Evolutionary conservation across 768 basidiomycete genomes (phyloP).

Genomic region (Pleurotus eryngii): DNA sequence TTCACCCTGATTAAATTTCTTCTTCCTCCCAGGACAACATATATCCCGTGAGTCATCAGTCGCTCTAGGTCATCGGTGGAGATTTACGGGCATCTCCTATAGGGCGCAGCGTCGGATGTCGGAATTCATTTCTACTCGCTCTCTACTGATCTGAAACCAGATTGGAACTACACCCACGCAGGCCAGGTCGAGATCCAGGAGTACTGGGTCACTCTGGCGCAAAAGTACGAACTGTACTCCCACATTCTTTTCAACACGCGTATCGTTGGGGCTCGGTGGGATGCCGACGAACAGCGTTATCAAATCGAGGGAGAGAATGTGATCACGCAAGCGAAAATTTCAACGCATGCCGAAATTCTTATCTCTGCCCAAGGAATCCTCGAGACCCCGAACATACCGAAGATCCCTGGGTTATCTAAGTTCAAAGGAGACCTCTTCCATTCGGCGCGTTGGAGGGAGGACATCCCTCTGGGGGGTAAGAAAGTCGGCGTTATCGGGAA

Average conservation of each 20-base stretch:
- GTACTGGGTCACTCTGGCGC: conserved; percentile 39
- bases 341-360: conserved; percentile 41
- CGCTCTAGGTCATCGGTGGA: neutral
- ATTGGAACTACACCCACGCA: conserved; percentile 43
- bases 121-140: conserved; percentile 40
- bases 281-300: conserved; percentile 30
- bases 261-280: conserved; percentile 47
- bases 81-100: neutral
- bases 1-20: neutral
- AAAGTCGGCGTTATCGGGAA: conserved; percentile 58
- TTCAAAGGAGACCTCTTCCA: conserved; percentile 54
- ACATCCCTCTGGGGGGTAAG: conserved; percentile 39
- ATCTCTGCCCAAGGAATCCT: conserved; percentile 50
- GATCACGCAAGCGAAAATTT: conserved; percentile 24
- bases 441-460: conserved; percentile 45
- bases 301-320: conserved; percentile 31
- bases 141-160: conserved; percentile 43
- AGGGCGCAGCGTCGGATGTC: conserved; percentile 47
- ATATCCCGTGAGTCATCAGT: conserved; percentile 15
- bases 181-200: conserved; percentile 37
- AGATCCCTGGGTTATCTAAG: conserved; percentile 27
- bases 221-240: conserved; percentile 38
- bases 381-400: conserved; percentile 37
- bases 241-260: conserved; percentile 40
- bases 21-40: conserved; percentile 21